Percentiles rank a stretch among this genome's conserved stretches.
Conservation (phyloP, 2,329 filamentous ascomycete species). For the Alternaria rosae region DNA sequence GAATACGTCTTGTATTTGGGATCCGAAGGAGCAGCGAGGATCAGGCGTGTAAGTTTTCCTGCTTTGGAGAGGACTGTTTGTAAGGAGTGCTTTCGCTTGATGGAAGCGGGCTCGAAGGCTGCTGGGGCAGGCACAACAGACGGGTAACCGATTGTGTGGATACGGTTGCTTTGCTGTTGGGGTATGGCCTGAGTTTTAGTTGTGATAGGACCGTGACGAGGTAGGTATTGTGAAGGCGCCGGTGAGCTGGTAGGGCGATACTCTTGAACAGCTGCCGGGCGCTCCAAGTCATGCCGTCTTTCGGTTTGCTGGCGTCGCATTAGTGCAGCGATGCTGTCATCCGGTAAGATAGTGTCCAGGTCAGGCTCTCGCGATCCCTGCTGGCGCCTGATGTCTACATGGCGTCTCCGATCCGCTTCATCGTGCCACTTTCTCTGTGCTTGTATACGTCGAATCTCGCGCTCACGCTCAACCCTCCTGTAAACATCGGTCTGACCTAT, state of each 20-base stretch:
- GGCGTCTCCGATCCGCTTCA: not conserved
- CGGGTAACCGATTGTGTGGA: not conserved
- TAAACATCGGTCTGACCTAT: not conserved
- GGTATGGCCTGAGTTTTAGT: not conserved
- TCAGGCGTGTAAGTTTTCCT: slow-evolving; percentile 17
- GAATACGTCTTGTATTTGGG: slow-evolving; percentile 18
- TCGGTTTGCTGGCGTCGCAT: not conserved
- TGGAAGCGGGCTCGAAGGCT: not conserved
- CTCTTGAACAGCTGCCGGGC: not conserved
- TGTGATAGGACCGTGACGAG: not conserved
- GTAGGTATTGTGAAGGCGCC: not conserved
- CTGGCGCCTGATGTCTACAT: not conserved
- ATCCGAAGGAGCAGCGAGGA: slow-evolving; percentile 23
- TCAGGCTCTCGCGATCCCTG: not conserved
- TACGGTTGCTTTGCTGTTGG: not conserved
- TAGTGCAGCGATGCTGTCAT: not conserved
- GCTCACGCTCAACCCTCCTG: slow-evolving; percentile 1
- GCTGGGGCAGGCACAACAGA: not conserved
- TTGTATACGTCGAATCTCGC: not conserved
- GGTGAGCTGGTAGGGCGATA: not conserved
- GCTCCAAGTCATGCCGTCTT: not conserved
- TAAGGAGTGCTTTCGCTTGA: not conserved
- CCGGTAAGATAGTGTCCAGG: not conserved
- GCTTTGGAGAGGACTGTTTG: slow-evolving; percentile 3
- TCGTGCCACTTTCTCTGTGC: not conserved